Percentiles rank a stretch among this genome's conserved stretches.
Conservation (phyloP, 441 rosid species). For the Aquilaria agallochum region DNA sequence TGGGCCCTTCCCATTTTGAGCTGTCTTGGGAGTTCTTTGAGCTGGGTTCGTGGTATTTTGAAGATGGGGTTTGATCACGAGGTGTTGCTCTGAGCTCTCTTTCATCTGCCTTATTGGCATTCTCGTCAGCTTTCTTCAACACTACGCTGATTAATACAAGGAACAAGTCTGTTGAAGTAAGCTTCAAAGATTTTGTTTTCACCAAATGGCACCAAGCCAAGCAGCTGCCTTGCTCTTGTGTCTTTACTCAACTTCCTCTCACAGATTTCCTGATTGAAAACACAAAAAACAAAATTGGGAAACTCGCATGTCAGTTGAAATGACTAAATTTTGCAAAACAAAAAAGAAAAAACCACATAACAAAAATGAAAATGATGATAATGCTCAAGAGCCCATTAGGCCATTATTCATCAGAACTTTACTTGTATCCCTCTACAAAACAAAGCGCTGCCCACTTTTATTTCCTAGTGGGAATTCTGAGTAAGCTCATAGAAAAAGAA, state of each 20-base stretch:
- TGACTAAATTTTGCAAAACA: constrained; percentile 19
- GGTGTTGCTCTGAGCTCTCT: constrained; percentile 70
- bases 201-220: constrained; percentile 36
- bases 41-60: constrained; percentile 57
- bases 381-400: constrained; percentile 16
- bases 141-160: constrained; percentile 13
- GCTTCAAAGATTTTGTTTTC: constrained; percentile 17
- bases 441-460: constrained; percentile 20
- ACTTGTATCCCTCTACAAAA: constrained; percentile 31
- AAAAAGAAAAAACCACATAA: constrained; percentile 18
- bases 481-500: background rate
- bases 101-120: constrained; percentile 92
- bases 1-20: constrained; percentile 75
- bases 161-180: constrained; percentile 17
- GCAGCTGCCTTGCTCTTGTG: constrained; percentile 25
- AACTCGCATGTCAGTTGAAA: constrained; percentile 45
- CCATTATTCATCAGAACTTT: constrained; percentile 23
- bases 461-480: constrained; percentile 24
- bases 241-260: constrained; percentile 17
- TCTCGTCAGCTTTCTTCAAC: constrained; percentile 16
- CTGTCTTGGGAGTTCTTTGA: constrained; percentile 48
- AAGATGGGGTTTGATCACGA: constrained; percentile 62
- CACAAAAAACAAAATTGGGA: constrained; percentile 9
- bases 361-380: constrained; percentile 27
- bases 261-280: constrained; percentile 20